A percentile compares a stretch with the other conserved stretches of the same genome.
These are phyloP conservation scores for Plasmodium reichenowi DNA, from an alignment of 169 alveolate genomes.

Conservation along the genomic window DNA sequence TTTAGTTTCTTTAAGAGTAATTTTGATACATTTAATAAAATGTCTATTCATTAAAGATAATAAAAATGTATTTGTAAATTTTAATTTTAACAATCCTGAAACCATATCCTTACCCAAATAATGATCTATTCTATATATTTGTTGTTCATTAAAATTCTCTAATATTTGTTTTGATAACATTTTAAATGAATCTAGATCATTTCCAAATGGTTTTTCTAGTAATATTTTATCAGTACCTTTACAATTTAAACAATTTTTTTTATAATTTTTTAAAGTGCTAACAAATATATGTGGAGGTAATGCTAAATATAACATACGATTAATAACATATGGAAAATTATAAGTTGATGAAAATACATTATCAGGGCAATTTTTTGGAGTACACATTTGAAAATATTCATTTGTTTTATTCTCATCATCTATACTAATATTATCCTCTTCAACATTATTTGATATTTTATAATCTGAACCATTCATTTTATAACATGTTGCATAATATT, in stretches of 20 bases:
- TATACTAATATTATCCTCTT: neutral
- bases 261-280: conserved; percentile 50
- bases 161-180: conserved; percentile 76
- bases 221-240: conserved; percentile 81
- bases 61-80: conserved; percentile 81
- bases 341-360: neutral
- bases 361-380: neutral
- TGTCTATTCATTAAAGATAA: conserved; percentile 78
- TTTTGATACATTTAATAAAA: conserved; percentile 78
- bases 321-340: conserved; percentile 17
- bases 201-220: conserved; percentile 84
- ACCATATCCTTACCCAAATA: conserved; percentile 85
- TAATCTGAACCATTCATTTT: neutral
- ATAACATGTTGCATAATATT: conserved; percentile 34
- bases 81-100: conserved; percentile 78
- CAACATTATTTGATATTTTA: neutral
- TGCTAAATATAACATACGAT: conserved; percentile 81
- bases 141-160: conserved; percentile 73
- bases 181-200: conserved; percentile 78
- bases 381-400: neutral
- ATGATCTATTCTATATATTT: conserved; percentile 84
- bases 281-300: conserved; percentile 81
- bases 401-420: neutral
- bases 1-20: conserved; percentile 78
- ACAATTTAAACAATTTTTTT: conserved; percentile 26